Conservation (phyloP, 1,139 yeast species). For the Debaryomyces sp. region DNA sequence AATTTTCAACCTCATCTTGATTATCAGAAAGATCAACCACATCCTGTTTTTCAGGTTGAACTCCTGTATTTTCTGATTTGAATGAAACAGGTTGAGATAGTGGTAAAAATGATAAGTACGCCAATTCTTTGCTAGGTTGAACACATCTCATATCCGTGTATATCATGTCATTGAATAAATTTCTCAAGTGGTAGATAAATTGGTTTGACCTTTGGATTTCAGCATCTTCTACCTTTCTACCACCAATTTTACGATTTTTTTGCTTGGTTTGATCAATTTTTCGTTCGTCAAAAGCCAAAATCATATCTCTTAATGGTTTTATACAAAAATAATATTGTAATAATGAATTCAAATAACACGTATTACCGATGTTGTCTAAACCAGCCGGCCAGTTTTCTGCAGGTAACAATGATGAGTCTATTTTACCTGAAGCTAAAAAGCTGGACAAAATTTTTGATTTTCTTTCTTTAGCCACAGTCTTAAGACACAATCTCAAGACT, state of each 20-base stretch:
- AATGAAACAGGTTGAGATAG: slow-evolving; percentile 68
- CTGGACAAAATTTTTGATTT: slow-evolving; percentile 56
- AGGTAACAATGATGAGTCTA: slow-evolving; percentile 63
- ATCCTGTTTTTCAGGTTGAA: slow-evolving; percentile 11
- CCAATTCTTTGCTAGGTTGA: slow-evolving; percentile 81
- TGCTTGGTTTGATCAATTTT: slow-evolving; percentile 21
- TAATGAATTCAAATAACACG: slow-evolving; percentile 89
- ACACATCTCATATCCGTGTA: slow-evolving; percentile 65
- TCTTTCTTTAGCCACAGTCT: slow-evolving; percentile 47
- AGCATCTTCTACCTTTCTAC: slow-evolving; percentile 68
- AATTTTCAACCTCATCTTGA: slow-evolving; percentile 12
- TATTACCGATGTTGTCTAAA: slow-evolving; percentile 89
- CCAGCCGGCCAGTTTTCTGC: slow-evolving; percentile 85
- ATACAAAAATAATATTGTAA: slow-evolving; percentile 88
- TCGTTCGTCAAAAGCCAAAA: slow-evolving; percentile 54
- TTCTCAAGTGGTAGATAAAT: slow-evolving; percentile 72
- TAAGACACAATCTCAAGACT: slow-evolving; percentile 52
- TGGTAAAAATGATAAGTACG: slow-evolving; percentile 85
- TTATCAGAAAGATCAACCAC: slow-evolving; percentile 12
- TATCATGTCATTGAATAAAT: slow-evolving; percentile 71
- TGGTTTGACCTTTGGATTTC: slow-evolving; percentile 84
- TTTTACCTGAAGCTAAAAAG: slow-evolving; percentile 57
- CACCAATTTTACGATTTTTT: slow-evolving; percentile 71
- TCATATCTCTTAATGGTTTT: slow-evolving; percentile 72
- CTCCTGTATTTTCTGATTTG: slow-evolving; percentile 20